Conservation (phyloP, 768 basidiomycete species). For the Daedaleopsis nitida region DNA sequence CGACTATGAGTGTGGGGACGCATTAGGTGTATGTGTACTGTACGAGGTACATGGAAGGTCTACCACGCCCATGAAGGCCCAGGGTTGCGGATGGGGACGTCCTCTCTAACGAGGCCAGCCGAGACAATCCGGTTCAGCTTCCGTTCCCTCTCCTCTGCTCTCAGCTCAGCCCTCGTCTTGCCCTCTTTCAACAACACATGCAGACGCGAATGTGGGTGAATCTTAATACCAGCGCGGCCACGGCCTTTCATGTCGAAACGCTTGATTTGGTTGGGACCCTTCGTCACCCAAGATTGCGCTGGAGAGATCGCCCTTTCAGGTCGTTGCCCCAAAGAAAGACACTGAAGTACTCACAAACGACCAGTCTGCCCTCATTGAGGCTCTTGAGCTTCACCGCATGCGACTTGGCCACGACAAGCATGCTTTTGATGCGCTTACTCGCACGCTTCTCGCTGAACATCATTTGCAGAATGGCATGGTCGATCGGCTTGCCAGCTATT, state of each 20-base stretch:
- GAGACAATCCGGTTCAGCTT: conserved; percentile 79
- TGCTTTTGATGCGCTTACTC: conserved; percentile 82
- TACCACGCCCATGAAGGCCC: conserved; percentile 81
- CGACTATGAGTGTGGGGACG: no score
- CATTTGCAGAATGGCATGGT: conserved; percentile 96
- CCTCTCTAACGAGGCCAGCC: conserved; percentile 77
- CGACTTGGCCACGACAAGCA: conserved; percentile 84
- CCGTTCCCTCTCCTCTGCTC: conserved; percentile 60
- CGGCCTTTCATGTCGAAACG: conserved; percentile 84
- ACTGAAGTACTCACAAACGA: conserved; percentile 67
- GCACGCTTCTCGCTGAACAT: conserved; percentile 93
- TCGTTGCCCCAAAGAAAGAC: background rate
- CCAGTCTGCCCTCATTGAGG: conserved; percentile 66
- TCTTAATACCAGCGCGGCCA: conserved; percentile 75
- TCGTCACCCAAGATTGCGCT: conserved; percentile 96
- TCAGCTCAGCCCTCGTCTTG: conserved; percentile 70
- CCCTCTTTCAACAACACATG: conserved; percentile 81
- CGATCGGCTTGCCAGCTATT: conserved; percentile 89
- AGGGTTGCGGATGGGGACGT: conserved; percentile 76
- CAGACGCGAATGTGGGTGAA: conserved; percentile 74
- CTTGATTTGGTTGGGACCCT: conserved; percentile 65
- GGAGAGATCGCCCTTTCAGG: background rate
- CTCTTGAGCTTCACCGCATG: conserved; percentile 81
- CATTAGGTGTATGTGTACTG: conserved; percentile 9
- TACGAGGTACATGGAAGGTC: conserved; percentile 22